Conservation (phyloP, 495 filamentous ascomycete species). For the Aspergillus indologenus region DNA sequence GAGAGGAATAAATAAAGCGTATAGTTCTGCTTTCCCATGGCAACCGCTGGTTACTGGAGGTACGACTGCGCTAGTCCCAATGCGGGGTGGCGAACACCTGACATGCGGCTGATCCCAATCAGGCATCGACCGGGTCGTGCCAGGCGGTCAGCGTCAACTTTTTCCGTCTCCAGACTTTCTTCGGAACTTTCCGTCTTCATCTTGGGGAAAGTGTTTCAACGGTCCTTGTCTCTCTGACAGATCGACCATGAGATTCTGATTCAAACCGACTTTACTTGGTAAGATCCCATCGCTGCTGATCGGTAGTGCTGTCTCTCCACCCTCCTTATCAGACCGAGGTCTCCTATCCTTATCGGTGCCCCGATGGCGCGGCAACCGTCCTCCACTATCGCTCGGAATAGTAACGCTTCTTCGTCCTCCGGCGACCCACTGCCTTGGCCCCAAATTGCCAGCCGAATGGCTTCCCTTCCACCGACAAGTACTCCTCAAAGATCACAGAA, state of each 20-base stretch:
- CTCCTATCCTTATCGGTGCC: background rate
- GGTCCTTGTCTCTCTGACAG: background rate
- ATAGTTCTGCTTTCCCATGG: conserved; percentile 32
- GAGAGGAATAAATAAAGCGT: conserved; percentile 43
- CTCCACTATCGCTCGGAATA: conserved; percentile 23
- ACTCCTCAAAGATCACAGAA: conserved; percentile 48
- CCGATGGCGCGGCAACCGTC: conserved; percentile 32
- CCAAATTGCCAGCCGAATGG: conserved; percentile 27
- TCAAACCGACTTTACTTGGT: background rate
- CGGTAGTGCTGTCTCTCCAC: background rate
- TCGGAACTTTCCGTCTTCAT: background rate
- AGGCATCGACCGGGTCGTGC: conserved; percentile 17
- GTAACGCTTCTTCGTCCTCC: conserved; percentile 28
- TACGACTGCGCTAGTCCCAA: conserved; percentile 30
- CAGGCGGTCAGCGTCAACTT: conserved; percentile 18
- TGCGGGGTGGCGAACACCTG: conserved; percentile 27
- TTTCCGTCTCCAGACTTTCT: background rate
- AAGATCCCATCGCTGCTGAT: background rate
- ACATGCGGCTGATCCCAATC: conserved; percentile 30
- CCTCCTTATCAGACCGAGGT: background rate
- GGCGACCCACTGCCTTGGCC: conserved; percentile 37
- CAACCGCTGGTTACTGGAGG: conserved; percentile 41
- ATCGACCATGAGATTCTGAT: background rate
- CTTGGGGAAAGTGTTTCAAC: background rate
- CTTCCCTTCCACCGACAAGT: conserved; percentile 28